phyloP scores from a whole-genome alignment of 1,139 yeast genomes.

The Hanseniaspora sp. region DNA sequence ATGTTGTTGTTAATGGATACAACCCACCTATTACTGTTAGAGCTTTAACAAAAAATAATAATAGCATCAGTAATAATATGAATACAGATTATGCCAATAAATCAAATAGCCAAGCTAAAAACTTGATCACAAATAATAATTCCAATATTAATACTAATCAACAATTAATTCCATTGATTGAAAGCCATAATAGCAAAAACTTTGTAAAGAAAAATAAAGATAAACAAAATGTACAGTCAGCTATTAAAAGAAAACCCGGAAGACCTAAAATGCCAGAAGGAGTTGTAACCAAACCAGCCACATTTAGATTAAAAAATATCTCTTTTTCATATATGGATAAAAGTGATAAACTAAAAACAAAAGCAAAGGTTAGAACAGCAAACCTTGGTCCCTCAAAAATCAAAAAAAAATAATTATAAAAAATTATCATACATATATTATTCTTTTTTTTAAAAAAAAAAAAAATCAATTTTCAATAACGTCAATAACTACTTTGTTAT shows the following conservation, averaged over 20 bases:
- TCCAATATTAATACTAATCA: background rate
- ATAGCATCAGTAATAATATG: too few relatives aligned
- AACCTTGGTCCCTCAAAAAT: background rate
- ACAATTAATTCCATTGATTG: background rate
- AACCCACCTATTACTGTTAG: slow-evolving; percentile 11
- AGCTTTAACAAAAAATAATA: background rate
- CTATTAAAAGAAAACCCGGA: slow-evolving; percentile 7
- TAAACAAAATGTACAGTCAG: background rate
- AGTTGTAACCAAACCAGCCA: background rate
- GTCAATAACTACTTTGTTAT: slow-evolving; percentile 17
- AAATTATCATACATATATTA: too few relatives aligned
- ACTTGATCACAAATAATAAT: background rate
- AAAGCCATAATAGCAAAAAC: background rate
- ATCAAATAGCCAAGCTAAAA: background rate
- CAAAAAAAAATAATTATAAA: background rate
- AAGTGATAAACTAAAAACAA: slow-evolving; percentile 2
- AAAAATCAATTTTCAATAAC: background rate
- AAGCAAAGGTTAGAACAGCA: slow-evolving; percentile 8
- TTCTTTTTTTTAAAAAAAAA: background rate
- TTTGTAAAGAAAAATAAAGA: background rate
- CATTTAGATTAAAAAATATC: slow-evolving; percentile 5
- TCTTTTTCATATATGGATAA: slow-evolving; percentile 10
- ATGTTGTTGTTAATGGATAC: slow-evolving; percentile 11
- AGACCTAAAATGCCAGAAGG: slow-evolving; percentile 7
- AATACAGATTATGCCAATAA: background rate